Evolutionary conservation across 2,329 filamentous ascomycete genomes (phyloP).

Genomic region (Paracoccidioides lutzii): DNA sequence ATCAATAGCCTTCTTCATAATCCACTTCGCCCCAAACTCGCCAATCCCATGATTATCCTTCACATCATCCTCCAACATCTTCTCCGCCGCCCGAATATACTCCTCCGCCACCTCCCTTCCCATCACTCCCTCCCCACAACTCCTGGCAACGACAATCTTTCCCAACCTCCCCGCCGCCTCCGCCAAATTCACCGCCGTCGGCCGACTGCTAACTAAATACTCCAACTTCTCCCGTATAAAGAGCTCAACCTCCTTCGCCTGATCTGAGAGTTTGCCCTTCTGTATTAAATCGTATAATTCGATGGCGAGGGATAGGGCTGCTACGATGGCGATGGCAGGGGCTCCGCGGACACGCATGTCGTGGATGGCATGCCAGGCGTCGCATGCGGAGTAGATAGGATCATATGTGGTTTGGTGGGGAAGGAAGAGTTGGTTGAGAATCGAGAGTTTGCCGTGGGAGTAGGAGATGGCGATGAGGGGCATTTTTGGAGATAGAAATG

Average conservation of each 20-base stretch:
- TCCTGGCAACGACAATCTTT: constrained; percentile 41
- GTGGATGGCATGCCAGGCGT: constrained; percentile 54
- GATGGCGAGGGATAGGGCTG: constrained; percentile 73
- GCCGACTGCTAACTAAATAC: constrained; percentile 77
- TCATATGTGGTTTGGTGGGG: constrained; percentile 48
- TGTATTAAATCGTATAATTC: constrained; percentile 49
- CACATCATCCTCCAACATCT: constrained; percentile 76
- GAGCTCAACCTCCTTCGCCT: constrained; percentile 48
- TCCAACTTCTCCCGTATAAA: constrained; percentile 67
- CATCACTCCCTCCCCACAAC: constrained; percentile 21
- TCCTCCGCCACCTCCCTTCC: constrained; percentile 45
- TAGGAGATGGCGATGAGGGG: constrained; percentile 24
- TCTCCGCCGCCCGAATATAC: constrained; percentile 70
- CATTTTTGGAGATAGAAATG: not conserved
- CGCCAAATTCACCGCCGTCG: constrained; percentile 86
- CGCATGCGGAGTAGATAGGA: constrained; percentile 40
- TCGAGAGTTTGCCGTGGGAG: constrained; percentile 41
- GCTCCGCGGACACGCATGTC: constrained; percentile 59
- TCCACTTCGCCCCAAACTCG: constrained; percentile 69
- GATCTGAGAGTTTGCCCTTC: constrained; percentile 30
- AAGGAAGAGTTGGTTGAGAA: constrained; percentile 51
- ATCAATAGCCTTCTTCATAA: constrained; percentile 45
- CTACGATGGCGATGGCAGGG: constrained; percentile 96
- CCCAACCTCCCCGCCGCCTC: constrained; percentile 80
- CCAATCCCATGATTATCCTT: constrained; percentile 81